Evolutionary conservation across 169 alveolate species (phyloP), one percentile per base, ranked within the genome.

Genomic region (Plasmodium cynomolgi): DNA sequence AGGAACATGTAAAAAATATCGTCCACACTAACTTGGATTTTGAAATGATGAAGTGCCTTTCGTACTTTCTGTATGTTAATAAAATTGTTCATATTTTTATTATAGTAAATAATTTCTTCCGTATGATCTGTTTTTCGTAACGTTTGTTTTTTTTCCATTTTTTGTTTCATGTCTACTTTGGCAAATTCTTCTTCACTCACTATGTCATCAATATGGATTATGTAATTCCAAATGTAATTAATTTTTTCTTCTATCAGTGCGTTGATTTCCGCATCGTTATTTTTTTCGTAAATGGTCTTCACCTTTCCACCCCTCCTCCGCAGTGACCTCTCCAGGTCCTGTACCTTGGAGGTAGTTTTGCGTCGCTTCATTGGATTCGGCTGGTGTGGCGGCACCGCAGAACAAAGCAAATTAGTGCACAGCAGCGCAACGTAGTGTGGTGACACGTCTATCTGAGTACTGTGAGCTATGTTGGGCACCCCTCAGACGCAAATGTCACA

Each of bases 211-310:
- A 88, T 88, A 13, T 80, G 71, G n/a, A 23, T 79, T 79, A 88
- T 88, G 56, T 88, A 88, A 88, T 88, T 44, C 94, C 94, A 88
- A 17, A 88, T 62, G 73, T 79, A 88, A 7, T 62, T 80, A 37
- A 88, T 79, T 88, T 88, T 88, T 23, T 80, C 72, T 15, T 88
- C 94, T n/a, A 88, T 88, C 13, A 88, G 47, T 8, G n/a, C 44
- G 5, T 58, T 79, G 47, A 88, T n/a, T 56, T 88, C 84, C n/a
- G 5, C 44, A 62, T 88, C 90, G 33, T 50, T 68, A 15, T 47
- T 6, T 33, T 88, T 88, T 88, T 88, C 94, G 56, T 88, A 88
- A 58, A 88, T 77, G 3, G 94, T 88, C 73, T 88, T 88, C n/a
- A 88, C 20, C 54, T 80, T 88, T 13, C 94, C 94, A 7, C 90